phyloP scores from a whole-genome alignment of 345 rosid species.

The Citrus medica region DNA sequence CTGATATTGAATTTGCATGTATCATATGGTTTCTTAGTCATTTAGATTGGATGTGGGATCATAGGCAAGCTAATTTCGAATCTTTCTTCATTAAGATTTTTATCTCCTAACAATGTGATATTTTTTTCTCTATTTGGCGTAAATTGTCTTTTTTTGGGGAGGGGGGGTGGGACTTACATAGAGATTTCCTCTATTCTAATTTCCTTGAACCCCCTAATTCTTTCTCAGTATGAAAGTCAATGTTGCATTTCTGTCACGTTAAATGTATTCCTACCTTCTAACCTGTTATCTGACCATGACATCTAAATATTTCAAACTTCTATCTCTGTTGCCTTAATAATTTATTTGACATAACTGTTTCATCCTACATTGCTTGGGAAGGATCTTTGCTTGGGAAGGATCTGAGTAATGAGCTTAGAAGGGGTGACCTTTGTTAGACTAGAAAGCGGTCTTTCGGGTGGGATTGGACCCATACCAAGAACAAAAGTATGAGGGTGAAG shows the following conservation, averaged over 20 bases:
- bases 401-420: no score
- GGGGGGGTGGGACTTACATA: no score
- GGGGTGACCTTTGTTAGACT: no score
- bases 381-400: no score
- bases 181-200: background rate
- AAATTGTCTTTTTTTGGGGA: background rate
- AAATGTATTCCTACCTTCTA: background rate
- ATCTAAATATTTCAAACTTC: background rate
- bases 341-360: background rate
- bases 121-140: no score
- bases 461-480: no score
- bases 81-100: background rate
- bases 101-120: no score
- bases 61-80: background rate
- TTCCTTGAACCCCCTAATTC: background rate
- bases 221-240: background rate
- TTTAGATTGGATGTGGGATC: background rate
- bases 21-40: background rate
- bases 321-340: background rate
- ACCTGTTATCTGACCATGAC: no score
- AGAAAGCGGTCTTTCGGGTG: no score
- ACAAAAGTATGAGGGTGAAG: no score
- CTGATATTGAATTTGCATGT: background rate
- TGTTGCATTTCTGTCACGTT: background rate
- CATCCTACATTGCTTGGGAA: no score